phyloP scores from a whole-genome alignment of 495 filamentous ascomycete species.

The Hyaloscypha variabilis region DNA sequence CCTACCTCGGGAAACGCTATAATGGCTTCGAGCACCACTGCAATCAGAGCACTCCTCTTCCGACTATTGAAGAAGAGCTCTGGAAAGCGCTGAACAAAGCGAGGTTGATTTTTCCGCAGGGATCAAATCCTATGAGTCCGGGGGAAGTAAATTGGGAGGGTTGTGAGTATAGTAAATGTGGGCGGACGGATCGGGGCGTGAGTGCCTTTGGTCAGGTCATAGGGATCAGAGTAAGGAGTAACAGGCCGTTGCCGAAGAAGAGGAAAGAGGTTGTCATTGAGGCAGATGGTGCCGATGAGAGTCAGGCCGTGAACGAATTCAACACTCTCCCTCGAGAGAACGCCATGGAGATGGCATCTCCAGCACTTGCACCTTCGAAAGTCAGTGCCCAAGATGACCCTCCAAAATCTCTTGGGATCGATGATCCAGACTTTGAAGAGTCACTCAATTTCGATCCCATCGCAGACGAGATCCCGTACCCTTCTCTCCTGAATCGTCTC shows the following conservation, averaged over 20 bases:
- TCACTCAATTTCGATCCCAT: conserved; percentile 69
- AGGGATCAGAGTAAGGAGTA: conserved; percentile 77
- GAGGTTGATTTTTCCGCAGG: conserved; percentile 75
- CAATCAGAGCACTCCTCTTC: conserved; percentile 63
- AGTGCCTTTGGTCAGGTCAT: conserved; percentile 98
- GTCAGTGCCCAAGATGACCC: background rate
- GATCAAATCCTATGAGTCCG: conserved; percentile 31
- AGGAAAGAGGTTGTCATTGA: background rate
- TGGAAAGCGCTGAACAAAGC: conserved; percentile 86
- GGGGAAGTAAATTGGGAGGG: conserved; percentile 70
- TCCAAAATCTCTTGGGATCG: conserved; percentile 12
- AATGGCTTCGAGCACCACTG: conserved; percentile 87
- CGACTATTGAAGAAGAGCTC: conserved; percentile 87
- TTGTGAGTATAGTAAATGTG: conserved; percentile 91
- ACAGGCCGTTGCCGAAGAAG: conserved; percentile 53
- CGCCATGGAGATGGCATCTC: conserved; percentile 19
- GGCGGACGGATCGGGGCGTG: conserved; percentile 88
- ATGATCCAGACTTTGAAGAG: conserved; percentile 34
- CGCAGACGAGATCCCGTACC: conserved; percentile 81
- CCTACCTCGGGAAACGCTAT: conserved; percentile 88
- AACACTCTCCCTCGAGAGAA: conserved; percentile 21
- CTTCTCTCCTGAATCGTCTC: conserved; percentile 77
- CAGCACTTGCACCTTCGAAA: conserved; percentile 18
- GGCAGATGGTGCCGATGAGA: conserved; percentile 22
- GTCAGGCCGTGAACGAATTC: conserved; percentile 26